Base-by-base conservation (phyloP, 2,329 filamentous ascomycete genomes). In the Plectosphaerella sp. region DNA sequence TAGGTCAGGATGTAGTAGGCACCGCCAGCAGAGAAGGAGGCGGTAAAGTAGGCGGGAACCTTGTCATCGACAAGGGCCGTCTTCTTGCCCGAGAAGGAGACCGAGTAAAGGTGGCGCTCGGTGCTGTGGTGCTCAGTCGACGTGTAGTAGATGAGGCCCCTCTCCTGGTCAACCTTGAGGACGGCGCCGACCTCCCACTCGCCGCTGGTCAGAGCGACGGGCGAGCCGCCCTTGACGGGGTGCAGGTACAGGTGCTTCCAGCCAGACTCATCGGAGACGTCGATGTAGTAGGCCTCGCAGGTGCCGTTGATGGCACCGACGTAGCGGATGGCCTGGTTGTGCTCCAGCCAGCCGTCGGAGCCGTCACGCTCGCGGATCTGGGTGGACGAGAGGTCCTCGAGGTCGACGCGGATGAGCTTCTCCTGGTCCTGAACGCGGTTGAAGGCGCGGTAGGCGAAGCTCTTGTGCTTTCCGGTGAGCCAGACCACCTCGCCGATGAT, bases 401-500 rank as follows among this genome's bases (percentile, higher is more conserved):
- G 73, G 55, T 86, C 74, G 3, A 88, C 80, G 0, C 81, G 66
- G 2, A 88, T 76, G 14, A 86, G 71, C 55, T 83, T 84, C 53
- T 86, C 83, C 2, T 73, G 67, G 57, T 88, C 83, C 60, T 89
- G 86, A 1, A 87, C 83, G 5, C 86, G 80, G 64, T 88, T 88
- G 69, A 81, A 88, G 0, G 81, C 80, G 12, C 84, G 79, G 66
- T 86, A 85, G 37, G 86, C 73, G 39, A 89, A 72, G 41, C 75
- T 77, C n/a, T 75, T 70, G 61, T 87, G 83, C 5, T 70, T 69
- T 8, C 82, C 76, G 0, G 84, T 87, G 18, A 87, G 70, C 86
- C 86, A 89, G 0, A 79, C 75, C 4, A 89, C 78, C 62, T 89
- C 85, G 3, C 85, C 84, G 48, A 89, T 77, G 47, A 89, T 78